Percentiles rank a stretch among this genome's conserved stretches.
phyloP scores from a whole-genome alignment of 495 filamentous ascomycete genomes.

The Chaetomium tenue region DNA sequence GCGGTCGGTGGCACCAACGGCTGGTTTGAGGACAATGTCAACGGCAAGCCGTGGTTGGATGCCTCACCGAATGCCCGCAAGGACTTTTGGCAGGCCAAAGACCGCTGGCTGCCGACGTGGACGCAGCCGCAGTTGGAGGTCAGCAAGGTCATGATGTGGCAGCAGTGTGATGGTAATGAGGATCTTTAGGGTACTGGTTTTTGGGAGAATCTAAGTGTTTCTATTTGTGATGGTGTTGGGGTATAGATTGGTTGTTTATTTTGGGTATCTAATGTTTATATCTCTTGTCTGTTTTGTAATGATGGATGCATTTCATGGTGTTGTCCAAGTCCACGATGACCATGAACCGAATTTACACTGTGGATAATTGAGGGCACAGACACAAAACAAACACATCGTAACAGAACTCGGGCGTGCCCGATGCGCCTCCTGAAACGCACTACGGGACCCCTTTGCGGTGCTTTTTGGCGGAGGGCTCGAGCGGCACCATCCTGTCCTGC shows the following conservation, averaged over 20 bases:
- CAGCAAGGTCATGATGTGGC: slow-evolving; percentile 75
- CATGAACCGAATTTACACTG: not conserved
- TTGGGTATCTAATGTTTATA: slow-evolving; percentile 15
- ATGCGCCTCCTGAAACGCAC: slow-evolving; percentile 16
- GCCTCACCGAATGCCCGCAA: slow-evolving; percentile 58
- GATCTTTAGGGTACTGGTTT: slow-evolving; percentile 22
- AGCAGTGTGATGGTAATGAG: slow-evolving; percentile 63
- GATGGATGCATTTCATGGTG: not conserved
- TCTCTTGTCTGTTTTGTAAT: not conserved
- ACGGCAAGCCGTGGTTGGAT: slow-evolving; percentile 80
- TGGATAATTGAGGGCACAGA: not conserved
- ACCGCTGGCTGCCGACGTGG: slow-evolving; percentile 77
- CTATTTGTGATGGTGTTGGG: slow-evolving; percentile 16
- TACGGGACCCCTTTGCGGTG: slow-evolving; percentile 1
- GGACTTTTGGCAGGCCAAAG: slow-evolving; percentile 69
- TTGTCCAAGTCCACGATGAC: not conserved
- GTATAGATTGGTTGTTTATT: slow-evolving; percentile 11
- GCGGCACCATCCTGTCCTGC: not conserved
- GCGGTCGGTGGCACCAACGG: slow-evolving; percentile 82
- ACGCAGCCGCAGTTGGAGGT: slow-evolving; percentile 65
- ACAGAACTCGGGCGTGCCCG: not conserved
- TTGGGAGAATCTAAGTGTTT: not conserved
- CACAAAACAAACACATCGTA: not conserved
- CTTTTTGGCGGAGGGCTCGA: slow-evolving; percentile 2
- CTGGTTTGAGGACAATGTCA: slow-evolving; percentile 71